Evolutionary conservation across 2,329 filamentous ascomycete genomes (phyloP), one percentile per base, ranked within the genome.

Genomic region (Botrytis pseudocinerea): DNA sequence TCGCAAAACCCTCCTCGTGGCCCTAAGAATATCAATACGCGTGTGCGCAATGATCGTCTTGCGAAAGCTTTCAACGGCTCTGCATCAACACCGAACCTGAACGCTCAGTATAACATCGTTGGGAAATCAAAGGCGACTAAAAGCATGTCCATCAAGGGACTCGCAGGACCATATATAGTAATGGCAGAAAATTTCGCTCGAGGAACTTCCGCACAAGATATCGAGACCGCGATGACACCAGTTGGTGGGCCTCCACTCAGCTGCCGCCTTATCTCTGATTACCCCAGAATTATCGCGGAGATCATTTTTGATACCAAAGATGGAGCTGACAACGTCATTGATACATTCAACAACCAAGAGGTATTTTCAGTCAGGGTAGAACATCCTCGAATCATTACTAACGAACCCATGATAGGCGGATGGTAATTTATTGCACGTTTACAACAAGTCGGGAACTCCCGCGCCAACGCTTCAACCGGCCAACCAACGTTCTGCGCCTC

Each of bases 111-210:
- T 76, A 81, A 78, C 75, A 78, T 82, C 68, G 76, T 81, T 74
- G 81, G 80, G 69, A 80, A 78, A 71, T 79, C 80, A 28, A 81
- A 80, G 68, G 76, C 80, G 65, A 76, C 70, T 69, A 79, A 79
- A 74, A 90, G 91, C 32, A 87, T 95, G 63, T 90, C 87, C 51
- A 95, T 96, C 76, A 86, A 89, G 70, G 93, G 93, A n/a, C 84
- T 91, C 14, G 90, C 90, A 0, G 91, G 92, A 0, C 92, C 92
- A 1, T 93, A 88, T 78, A 87, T 88, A 28, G 88, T 96, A 38
- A 87, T 93, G 80, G 92, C 91, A 4, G 91, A 93, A 82, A 96
- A 96, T 84, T 94, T 96, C 80, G 93, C 93, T 20, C 89, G 89
- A 2, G 93, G 93, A 54, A 96, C 93, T 0, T 94, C 93, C 10